phyloP scores from a whole-genome alignment of 1,284 basidiomycete genomes.

The Ceratobasidium sp. region DNA sequence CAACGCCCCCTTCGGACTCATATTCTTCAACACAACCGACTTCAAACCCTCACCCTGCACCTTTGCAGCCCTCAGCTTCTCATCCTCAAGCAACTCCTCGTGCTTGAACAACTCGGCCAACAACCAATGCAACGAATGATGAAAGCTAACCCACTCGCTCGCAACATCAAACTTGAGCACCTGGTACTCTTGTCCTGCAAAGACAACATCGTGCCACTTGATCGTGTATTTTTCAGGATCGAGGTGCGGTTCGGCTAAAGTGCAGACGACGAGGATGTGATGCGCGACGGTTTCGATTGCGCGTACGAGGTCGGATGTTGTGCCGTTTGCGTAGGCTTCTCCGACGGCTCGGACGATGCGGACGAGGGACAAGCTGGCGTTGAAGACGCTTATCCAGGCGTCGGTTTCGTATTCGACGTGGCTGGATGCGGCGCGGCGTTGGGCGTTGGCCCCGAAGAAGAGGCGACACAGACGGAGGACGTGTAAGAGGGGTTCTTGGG shows the following conservation, averaged over 20 bases:
- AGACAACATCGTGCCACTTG: conserved; percentile 73
- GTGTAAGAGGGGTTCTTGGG: conserved; percentile 72
- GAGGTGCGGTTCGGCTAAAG: conserved; percentile 72
- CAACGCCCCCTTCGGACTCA: conserved; percentile 74
- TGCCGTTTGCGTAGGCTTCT: conserved; percentile 77
- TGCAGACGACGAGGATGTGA: conserved; percentile 81
- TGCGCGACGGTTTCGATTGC: conserved; percentile 80
- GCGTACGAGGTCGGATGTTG: conserved; percentile 71
- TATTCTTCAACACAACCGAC: conserved; percentile 71
- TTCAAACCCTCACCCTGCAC: conserved; percentile 64
- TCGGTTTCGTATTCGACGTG: conserved; percentile 97
- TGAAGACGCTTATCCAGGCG: conserved; percentile 94
- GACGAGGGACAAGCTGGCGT: conserved; percentile 88
- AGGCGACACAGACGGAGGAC: conserved; percentile 78
- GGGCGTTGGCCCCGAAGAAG: conserved; percentile 93
- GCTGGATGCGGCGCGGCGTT: conserved; percentile 81
- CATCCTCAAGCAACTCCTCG: conserved; percentile 72
- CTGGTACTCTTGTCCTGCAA: conserved; percentile 72
- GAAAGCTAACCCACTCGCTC: conserved; percentile 91
- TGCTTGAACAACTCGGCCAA: conserved; percentile 93
- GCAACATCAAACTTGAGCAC: conserved; percentile 83
- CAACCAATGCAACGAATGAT: conserved; percentile 94
- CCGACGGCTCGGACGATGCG: conserved; percentile 91
- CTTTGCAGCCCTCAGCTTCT: conserved; percentile 68
- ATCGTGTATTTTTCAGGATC: conserved; percentile 76